phyloP scores from a whole-genome alignment of 2,329 filamentous ascomycete species.

The Trichoderma semiorbis region DNA sequence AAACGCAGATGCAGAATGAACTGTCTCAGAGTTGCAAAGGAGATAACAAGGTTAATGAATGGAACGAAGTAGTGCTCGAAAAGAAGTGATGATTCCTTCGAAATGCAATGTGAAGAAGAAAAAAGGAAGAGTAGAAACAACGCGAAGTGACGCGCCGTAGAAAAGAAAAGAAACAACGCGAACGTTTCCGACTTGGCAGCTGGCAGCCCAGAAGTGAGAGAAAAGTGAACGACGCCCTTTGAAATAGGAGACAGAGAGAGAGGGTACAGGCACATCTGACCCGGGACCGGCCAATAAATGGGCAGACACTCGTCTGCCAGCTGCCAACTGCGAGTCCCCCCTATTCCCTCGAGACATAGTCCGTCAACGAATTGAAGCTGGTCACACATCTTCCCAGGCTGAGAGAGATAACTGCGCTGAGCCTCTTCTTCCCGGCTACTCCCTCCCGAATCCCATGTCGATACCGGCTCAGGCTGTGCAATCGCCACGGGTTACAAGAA shows the following conservation, averaged over 20 bases:
- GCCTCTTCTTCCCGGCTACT: slow-evolving; percentile 17
- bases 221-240: background rate
- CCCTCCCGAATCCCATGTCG: slow-evolving; percentile 11
- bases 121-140: background rate
- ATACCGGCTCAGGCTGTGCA: background rate
- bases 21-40: background rate
- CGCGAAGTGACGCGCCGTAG: slow-evolving; percentile 9
- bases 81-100: background rate
- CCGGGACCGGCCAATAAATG: slow-evolving; percentile 8
- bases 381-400: slow-evolving; percentile 12
- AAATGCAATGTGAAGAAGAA: background rate
- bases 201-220: slow-evolving; percentile 1
- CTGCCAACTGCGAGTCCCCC: background rate
- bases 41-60: background rate
- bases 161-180: background rate
- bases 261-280: background rate
- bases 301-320: background rate
- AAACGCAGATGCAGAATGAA: background rate
- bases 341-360: background rate
- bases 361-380: background rate
- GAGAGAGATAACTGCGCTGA: slow-evolving; percentile 10
- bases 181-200: background rate
- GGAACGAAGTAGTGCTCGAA: background rate
- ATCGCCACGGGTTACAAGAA: background rate
- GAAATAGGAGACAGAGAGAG: background rate